Percentiles rank a stretch among this genome's conserved stretches.
Evolutionary conservation across 257 asterid genomes (phyloP).

Genomic region (Buddleja alternifolia): DNA sequence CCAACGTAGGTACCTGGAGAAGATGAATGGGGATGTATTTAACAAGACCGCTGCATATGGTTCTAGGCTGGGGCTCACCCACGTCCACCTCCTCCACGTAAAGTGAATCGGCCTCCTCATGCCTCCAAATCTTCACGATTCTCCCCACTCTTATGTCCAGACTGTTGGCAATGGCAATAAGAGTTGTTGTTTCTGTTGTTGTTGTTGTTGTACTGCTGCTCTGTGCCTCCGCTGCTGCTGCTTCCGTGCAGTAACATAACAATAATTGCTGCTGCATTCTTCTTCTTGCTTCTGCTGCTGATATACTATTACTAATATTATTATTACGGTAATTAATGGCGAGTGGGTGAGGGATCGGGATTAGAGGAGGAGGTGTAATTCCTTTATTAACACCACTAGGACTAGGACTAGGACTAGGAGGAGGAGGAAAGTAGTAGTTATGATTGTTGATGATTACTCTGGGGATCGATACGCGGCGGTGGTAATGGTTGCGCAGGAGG

Average conservation of each 20-base stretch:
- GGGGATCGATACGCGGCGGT: too few relatives aligned
- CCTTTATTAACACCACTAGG: too few relatives aligned
- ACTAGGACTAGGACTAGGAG: too few relatives aligned
- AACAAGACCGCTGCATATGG: slow-evolving; percentile 92
- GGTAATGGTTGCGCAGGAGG: too few relatives aligned
- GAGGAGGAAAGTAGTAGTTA: too few relatives aligned
- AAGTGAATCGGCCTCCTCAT: slow-evolving; percentile 93
- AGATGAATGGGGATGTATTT: slow-evolving; percentile 66
- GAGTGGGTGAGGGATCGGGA: not conserved
- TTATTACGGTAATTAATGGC: not conserved
- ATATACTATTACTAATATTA: not conserved
- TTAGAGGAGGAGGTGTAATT: slow-evolving; percentile 21
- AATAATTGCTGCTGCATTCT: not conserved
- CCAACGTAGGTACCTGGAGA: slow-evolving; percentile 59
- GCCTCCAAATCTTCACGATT: slow-evolving; percentile 79
- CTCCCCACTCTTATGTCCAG: slow-evolving; percentile 86
- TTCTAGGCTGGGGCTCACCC: slow-evolving; percentile 87
- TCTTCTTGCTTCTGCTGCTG: not conserved
- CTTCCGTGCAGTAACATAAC: slow-evolving; percentile 51
- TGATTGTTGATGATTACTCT: too few relatives aligned
- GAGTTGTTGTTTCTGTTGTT: not conserved
- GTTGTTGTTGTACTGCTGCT: slow-evolving; percentile 11
- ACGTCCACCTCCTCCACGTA: slow-evolving; percentile 96
- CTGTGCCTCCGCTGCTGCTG: slow-evolving; percentile 23
- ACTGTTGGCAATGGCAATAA: too few relatives aligned